Evolutionary conservation across 306 rosid species (phyloP), one percentile per base, ranked within the genome.

Genomic region (Pueraria montana): DNA sequence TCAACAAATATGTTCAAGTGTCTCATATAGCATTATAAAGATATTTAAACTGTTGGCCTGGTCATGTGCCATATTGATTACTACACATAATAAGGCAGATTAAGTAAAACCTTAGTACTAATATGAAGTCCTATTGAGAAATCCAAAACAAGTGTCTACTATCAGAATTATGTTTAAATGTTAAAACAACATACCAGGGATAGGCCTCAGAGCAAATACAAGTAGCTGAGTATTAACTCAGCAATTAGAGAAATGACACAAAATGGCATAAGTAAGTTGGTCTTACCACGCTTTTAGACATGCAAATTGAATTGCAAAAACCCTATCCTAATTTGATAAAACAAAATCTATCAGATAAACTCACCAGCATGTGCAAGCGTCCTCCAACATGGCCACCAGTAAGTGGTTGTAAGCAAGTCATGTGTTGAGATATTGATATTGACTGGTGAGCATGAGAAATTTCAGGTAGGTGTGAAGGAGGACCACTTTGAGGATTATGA

Each of bases 361-460:
- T 88, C 85, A 96, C 99, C 96, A 93, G 67, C 74, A 94, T 92
- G 79, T 93, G 97, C 90, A 93, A 42, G 83, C 96, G 96, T 50
- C 97, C 97, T 65, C 97, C 98, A 78, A 91, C 91, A 74, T 93
- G 93, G 71, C 86, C 86, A 70, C 91, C 92, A 4, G 96, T 32
- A 52, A 91, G 88, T 40, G 92, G 90, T 75, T 92, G 98, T 70
- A 93, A 87, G 90, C 94, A 92, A 86, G 84, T 87, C 69, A 96
- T 88, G 84, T 93, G 97, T 83, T 91, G 99, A 69, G 98, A 90
- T 49, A 95, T 79, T 74, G 98, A 86, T 38, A 91, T 87, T 13
- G 96, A 84, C 79, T 91, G 99, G 84, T 93, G 99, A 89, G 89
- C 74, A 87, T 91, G 97, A 83, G 97, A 55, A 49, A 96, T 90